These are phyloP conservation scores for Xerocomus spinulosus DNA, from an alignment of 768 basidiomycete genomes.

Conservation along the genomic window DNA sequence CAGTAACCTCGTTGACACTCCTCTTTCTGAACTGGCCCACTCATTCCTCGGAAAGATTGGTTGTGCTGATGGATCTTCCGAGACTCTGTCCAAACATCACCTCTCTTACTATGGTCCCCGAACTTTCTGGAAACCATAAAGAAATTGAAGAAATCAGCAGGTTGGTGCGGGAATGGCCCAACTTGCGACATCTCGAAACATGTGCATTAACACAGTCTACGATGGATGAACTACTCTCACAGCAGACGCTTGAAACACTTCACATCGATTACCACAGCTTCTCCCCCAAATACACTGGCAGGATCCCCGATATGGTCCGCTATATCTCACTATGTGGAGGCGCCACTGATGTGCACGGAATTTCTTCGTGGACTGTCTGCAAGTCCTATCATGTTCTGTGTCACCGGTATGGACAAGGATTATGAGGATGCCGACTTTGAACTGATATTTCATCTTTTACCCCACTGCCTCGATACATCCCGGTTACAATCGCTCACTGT, in stretches of 20 bases:
- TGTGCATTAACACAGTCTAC: conserved; percentile 10
- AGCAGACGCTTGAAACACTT: conserved; percentile 6
- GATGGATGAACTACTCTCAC: conserved; percentile 10
- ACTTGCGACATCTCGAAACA: conserved; percentile 5
- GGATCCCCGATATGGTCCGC: conserved; percentile 11
- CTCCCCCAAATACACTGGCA: conserved; percentile 9
- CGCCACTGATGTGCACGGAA: conserved; percentile 2
- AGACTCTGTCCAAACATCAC: conserved; percentile 18
- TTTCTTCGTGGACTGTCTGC: conserved; percentile 10
- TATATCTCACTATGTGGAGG: conserved; percentile 9
- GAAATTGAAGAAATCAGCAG: conserved; percentile 7
- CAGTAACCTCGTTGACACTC: conserved; percentile 12
- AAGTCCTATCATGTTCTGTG: conserved; percentile 5
- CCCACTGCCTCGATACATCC: conserved; percentile 11
- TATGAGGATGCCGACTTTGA: not conserved
- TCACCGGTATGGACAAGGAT: conserved; percentile 9
- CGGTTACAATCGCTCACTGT: conserved; percentile 6
- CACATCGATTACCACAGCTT: conserved; percentile 8
- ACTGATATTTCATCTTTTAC: conserved; percentile 9
- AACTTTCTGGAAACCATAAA: conserved; percentile 8
- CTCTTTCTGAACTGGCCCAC: conserved; percentile 10
- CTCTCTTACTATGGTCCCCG: conserved; percentile 10
- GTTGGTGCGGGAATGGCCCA: conserved; percentile 17
- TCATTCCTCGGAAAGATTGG: conserved; percentile 6
- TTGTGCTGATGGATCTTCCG: conserved; percentile 13